These are phyloP conservation scores for Suhomyces panamericanus DNA, from an alignment of 1,139 yeast genomes.

Conservation along the genomic window DNA sequence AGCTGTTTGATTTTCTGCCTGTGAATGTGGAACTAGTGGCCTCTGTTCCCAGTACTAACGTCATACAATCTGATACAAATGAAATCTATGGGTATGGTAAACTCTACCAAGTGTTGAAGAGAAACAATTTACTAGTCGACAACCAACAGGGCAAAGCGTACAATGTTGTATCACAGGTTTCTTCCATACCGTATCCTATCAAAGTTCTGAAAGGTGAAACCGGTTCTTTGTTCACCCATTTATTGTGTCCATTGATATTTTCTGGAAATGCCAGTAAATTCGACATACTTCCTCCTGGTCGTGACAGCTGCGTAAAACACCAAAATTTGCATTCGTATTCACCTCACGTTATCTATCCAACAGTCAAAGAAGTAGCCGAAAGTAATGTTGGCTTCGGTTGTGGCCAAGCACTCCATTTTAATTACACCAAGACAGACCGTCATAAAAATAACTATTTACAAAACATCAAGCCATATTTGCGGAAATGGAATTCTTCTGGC, in stretches of 20 bases:
- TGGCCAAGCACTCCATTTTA: conserved; percentile 59
- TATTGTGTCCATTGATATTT: conserved; percentile 49
- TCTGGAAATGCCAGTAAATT: conserved; percentile 16
- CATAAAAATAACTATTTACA: conserved; percentile 33
- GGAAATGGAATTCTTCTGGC: conserved; percentile 29
- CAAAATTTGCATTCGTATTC: conserved; percentile 30
- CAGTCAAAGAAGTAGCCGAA: conserved; percentile 46
- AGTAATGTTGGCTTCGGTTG: conserved; percentile 48
- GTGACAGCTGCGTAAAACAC: conserved; percentile 25
- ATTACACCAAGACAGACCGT: conserved; percentile 27
- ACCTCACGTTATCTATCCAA: conserved; percentile 57
- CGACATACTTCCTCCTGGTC: conserved; percentile 32
- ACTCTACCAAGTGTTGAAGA: conserved; percentile 41
- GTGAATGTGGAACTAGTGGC: conserved; percentile 57
- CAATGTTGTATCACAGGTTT: conserved; percentile 53
- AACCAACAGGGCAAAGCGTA: conserved; percentile 16
- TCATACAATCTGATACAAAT: conserved; percentile 13
- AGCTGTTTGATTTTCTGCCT: conserved; percentile 41
- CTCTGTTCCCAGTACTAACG: conserved; percentile 51
- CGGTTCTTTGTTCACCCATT: conserved; percentile 55
- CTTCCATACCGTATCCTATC: conserved; percentile 61
- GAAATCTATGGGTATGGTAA: conserved; percentile 53
- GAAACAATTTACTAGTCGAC: conserved; percentile 32
- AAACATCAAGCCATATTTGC: conserved; percentile 36
- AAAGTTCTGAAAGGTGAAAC: conserved; percentile 31